Evolutionary conservation across 352 stramenopile genomes (phyloP).

Genomic region (Globisporangium nagaii): DNA sequence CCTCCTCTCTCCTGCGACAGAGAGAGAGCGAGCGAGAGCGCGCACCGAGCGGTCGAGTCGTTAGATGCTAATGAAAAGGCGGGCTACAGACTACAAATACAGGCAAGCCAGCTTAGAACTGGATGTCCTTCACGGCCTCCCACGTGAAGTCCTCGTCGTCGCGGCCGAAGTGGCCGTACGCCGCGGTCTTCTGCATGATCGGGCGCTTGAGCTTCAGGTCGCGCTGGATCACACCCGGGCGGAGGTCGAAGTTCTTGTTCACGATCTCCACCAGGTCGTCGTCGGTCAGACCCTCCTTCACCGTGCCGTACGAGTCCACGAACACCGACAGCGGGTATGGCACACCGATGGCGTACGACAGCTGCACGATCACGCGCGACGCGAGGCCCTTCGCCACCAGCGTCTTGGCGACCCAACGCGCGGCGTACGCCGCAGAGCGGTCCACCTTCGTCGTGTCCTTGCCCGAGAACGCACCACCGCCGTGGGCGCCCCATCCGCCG

Average conservation of each 20-base stretch:
- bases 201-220: constrained; percentile 97
- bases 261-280: constrained; percentile 96
- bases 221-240: constrained; percentile 97
- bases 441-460: constrained; percentile 99
- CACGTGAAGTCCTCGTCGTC: constrained; percentile 98
- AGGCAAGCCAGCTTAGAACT: constrained; percentile 42
- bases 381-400: constrained; percentile 95
- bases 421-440: constrained; percentile 97
- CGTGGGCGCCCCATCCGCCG: constrained; percentile 98
- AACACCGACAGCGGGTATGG: constrained; percentile 96
- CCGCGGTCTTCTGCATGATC: constrained; percentile 98
- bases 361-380: constrained; percentile 93
- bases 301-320: constrained; percentile 98
- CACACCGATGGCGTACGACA: constrained; percentile 99
- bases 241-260: constrained; percentile 99
- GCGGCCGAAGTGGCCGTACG: constrained; percentile 99
- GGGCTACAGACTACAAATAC: constrained; percentile 27
- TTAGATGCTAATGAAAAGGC: constrained; percentile 30
- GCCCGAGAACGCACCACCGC: constrained; percentile 97
- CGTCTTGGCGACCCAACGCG: constrained; percentile 98
- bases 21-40: constrained; percentile 23
- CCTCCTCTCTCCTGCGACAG: constrained; percentile 16
- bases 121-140: constrained; percentile 95
- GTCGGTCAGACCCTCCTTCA: constrained; percentile 93
- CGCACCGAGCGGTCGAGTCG: constrained; percentile 12